phyloP scores from a whole-genome alignment of 257 asterid species.

The Fraxinus pennsylvanica region DNA sequence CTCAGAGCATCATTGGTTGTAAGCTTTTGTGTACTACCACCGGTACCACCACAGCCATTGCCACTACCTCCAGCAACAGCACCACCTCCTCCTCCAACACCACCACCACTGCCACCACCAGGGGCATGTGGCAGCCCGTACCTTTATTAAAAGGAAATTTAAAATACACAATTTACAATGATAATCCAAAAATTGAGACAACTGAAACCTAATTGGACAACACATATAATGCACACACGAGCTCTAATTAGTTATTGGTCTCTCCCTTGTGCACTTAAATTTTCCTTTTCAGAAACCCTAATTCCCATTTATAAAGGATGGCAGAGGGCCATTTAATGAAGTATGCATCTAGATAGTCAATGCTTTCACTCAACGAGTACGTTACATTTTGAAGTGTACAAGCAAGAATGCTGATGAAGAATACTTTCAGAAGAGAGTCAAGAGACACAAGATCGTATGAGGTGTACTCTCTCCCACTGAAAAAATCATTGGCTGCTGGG shows the following conservation, averaged over 20 bases:
- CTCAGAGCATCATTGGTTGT: constrained; percentile 91
- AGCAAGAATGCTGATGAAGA: background rate
- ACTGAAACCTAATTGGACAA: background rate
- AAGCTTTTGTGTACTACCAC: constrained; percentile 68
- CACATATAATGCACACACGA: constrained; percentile 12
- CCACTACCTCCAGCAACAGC: constrained; percentile 47
- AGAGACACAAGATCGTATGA: background rate
- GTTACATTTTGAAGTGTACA: background rate
- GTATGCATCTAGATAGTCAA: background rate
- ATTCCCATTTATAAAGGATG: background rate
- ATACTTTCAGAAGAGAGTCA: background rate
- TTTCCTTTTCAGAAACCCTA: background rate
- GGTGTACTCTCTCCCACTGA: background rate
- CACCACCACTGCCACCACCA: constrained; percentile 22
- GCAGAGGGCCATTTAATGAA: background rate
- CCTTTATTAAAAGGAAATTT: constrained; percentile 37
- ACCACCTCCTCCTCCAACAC: constrained; percentile 27
- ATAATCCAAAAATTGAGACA: background rate
- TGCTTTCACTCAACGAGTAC: background rate
- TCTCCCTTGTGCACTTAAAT: constrained; percentile 9
- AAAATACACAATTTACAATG: constrained; percentile 7
- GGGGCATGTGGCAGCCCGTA: constrained; percentile 66
- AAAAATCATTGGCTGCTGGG: background rate
- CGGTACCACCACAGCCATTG: constrained; percentile 41
- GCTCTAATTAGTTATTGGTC: constrained; percentile 7